These are phyloP conservation scores for Pythium grandisporangium DNA, from an alignment of 352 stramenopile genomes.

Conservation along the genomic window DNA sequence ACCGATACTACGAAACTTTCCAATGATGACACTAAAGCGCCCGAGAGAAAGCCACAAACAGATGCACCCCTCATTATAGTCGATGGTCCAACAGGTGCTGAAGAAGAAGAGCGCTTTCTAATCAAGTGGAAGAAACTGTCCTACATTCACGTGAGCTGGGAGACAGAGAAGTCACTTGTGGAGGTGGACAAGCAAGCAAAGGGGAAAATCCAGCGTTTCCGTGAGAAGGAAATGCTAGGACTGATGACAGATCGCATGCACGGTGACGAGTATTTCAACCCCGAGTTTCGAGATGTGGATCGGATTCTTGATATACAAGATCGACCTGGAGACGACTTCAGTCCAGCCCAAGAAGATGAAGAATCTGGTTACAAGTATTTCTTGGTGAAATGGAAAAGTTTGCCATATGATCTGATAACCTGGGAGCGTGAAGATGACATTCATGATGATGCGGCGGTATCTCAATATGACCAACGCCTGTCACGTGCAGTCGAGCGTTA, in stretches of 20 bases:
- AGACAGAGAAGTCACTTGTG: conserved; percentile 75
- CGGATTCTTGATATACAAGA: conserved; percentile 84
- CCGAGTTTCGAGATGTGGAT: conserved; percentile 84
- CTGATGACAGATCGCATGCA: conserved; percentile 37
- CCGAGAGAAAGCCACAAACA: not conserved
- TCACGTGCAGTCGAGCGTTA: conserved; percentile 35
- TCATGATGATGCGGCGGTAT: conserved; percentile 65
- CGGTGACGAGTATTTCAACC: conserved; percentile 88
- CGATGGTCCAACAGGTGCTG: not conserved
- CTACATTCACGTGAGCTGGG: conserved; percentile 87
- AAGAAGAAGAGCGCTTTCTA: conserved; percentile 76
- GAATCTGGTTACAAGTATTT: conserved; percentile 84
- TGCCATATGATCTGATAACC: conserved; percentile 96
- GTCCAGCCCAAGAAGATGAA: conserved; percentile 32
- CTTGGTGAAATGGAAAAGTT: conserved; percentile 98
- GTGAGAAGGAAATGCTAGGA: conserved; percentile 54
- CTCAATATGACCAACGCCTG: conserved; percentile 75
- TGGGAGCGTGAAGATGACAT: conserved; percentile 98
- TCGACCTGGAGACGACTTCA: conserved; percentile 60
- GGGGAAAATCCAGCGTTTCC: conserved; percentile 82
- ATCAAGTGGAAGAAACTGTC: conserved; percentile 88
- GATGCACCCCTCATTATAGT: conserved; percentile 13
- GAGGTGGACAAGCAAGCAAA: conserved; percentile 82
- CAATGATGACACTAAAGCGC: not conserved
- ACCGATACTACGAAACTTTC: no score